Evolutionary conservation across 352 stramenopile species (phyloP), one percentile per base, ranked within the genome.

Genomic region (Phytophthora multivora): DNA sequence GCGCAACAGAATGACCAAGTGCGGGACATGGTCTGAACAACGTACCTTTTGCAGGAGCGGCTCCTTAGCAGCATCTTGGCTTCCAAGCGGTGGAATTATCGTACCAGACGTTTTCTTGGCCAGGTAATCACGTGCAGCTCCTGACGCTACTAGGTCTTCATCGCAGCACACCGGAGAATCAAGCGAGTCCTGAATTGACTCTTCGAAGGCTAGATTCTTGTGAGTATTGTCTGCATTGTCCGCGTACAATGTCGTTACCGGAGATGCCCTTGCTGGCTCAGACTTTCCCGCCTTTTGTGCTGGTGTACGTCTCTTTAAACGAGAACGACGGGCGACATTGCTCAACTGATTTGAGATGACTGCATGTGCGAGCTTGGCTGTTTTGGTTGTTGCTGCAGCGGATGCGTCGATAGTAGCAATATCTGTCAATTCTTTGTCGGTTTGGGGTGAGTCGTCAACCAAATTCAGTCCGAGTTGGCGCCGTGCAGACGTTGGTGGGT

Each of bases 281-380:
- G 50, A 0, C 16, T 54, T 72, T 48, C 63, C 63, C 25, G 57
- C 38, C 52, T 72, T 71, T 35, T 75, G 67, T 13, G 62, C 63
- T 23, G 43, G 50, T 21, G 47, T 69, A 11, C 67, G 67, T 49
- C 62, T 63, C 18, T 69, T 67, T 33, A 75, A 62, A 28, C 67
- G 63, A 49, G 62, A 26, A 15, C 45, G 57, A 13, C 63, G 63
- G 45, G 30, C 26, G 31, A 31, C 30, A 6, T 8, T 54, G 18
- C 16, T 61, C n/a, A 42, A 12, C 2, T 55, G 52, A 33, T 45
- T 11, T 35, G 31, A 54, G 21, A 49, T 8, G 1, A 25, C 43
- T 26, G 41, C 8, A 11, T 21, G 13, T 13, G 8, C 33, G 39
- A 30, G 9, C 18, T 50, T 46, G 4, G 41, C 31, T 36, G 28